Conservation (phyloP, 2,329 filamentous ascomycete species). For the Lasiodiplodia citricola region DNA sequence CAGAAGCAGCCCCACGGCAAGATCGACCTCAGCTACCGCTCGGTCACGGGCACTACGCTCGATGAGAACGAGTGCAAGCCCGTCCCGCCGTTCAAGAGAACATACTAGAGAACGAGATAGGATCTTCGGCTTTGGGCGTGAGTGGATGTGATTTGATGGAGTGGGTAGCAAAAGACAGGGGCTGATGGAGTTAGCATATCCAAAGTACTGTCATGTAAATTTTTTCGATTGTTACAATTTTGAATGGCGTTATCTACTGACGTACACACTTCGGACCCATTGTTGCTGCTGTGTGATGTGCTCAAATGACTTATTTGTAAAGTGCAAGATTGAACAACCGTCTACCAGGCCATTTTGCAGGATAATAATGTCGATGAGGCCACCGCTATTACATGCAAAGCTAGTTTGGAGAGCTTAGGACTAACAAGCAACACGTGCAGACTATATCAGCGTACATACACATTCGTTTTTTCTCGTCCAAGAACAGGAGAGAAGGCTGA, state of each 20-base stretch:
- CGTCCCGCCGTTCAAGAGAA: conserved; percentile 95
- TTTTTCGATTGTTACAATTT: conserved; percentile 14
- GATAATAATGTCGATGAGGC: not conserved
- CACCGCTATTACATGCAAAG: not conserved
- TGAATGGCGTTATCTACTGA: not conserved
- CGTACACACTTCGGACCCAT: not conserved
- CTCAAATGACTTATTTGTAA: not conserved
- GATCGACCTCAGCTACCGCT: conserved; percentile 84
- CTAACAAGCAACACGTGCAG: not conserved
- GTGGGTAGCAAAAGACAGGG: not conserved
- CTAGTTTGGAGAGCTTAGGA: not conserved
- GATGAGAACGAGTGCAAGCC: conserved; percentile 96
- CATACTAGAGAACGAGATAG: conserved; percentile 65
- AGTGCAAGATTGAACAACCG: not conserved
- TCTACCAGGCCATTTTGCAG: not conserved
- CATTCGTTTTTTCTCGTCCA: not conserved
- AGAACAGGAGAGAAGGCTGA: not conserved
- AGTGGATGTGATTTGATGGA: not conserved
- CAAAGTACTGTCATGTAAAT: conserved; percentile 12
- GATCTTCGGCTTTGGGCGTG: not conserved
- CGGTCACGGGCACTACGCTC: conserved; percentile 80
- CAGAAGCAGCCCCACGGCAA: conserved; percentile 91
- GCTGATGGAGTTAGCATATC: conserved; percentile 4
- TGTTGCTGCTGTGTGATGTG: not conserved
- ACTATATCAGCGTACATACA: not conserved